A percentile compares a stretch with the other conserved stretches of the same genome.
Conservation (phyloP, 805 yeast species). For the Wickerhamomyces queroliae region DNA sequence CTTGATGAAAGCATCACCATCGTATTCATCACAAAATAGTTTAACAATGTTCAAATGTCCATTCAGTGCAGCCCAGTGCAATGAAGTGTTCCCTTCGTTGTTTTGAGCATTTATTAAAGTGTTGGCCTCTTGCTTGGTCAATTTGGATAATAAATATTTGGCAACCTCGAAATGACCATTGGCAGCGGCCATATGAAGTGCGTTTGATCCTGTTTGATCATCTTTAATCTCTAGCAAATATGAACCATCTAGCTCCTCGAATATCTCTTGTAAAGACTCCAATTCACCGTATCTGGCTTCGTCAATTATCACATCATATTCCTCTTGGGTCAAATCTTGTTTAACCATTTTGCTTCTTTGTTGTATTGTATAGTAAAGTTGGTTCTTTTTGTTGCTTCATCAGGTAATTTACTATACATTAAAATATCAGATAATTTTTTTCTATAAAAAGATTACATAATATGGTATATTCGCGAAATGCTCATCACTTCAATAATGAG, state of each 20-base stretch:
- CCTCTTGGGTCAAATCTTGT: conserved; percentile 52
- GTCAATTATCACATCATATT: conserved; percentile 72
- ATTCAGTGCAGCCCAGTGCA: conserved; percentile 94
- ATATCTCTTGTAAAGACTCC: conserved; percentile 64
- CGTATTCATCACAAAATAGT: conserved; percentile 62
- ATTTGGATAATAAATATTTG: conserved; percentile 46
- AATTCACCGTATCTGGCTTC: conserved; percentile 89
- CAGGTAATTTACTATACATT: background rate
- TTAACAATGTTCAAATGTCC: conserved; percentile 75
- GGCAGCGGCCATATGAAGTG: conserved; percentile 93
- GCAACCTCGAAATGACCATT: conserved; percentile 80
- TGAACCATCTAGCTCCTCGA: conserved; percentile 47
- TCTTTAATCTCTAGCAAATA: conserved; percentile 47
- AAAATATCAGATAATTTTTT: too few relatives aligned
- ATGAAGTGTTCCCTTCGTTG: conserved; percentile 85
- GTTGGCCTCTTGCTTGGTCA: conserved; percentile 40
- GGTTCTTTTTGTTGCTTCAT: too few relatives aligned
- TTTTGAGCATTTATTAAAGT: conserved; percentile 48
- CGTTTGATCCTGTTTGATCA: conserved; percentile 59
- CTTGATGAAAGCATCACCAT: conserved; percentile 76
- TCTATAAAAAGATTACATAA: too few relatives aligned
- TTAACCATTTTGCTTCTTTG: background rate
- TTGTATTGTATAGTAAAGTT: too few relatives aligned
- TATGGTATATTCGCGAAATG: background rate
- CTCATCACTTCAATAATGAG: background rate